Evolutionary conservation across 768 basidiomycete species (phyloP).

Genomic region (Russula dissimulans): DNA sequence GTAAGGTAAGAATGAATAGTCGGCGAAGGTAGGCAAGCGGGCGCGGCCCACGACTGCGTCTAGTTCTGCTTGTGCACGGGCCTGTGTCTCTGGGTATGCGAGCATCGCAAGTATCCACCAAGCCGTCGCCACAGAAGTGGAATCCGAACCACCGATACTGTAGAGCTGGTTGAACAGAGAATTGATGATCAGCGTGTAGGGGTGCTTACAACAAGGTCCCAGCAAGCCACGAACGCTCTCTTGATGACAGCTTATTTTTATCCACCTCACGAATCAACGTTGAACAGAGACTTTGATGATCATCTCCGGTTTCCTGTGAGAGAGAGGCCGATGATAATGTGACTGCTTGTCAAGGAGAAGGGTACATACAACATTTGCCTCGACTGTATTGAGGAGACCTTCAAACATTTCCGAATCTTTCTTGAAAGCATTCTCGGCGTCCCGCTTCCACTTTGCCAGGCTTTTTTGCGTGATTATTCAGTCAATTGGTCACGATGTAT

Average conservation of each 20-base stretch:
- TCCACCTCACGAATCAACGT: neutral
- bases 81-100: neutral
- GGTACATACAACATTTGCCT: neutral
- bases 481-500: neutral
- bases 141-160: neutral
- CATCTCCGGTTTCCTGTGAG: neutral
- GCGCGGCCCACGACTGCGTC: neutral
- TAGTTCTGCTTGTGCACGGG: neutral
- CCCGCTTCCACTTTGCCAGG: neutral
- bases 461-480: neutral
- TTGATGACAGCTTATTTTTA: neutral
- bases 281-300: neutral
- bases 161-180: too few relatives aligned
- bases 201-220: neutral
- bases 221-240: neutral
- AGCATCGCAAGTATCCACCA: neutral
- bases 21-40: neutral
- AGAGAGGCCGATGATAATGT: too few relatives aligned
- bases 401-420: neutral
- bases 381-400: neutral
- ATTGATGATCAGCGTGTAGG: too few relatives aligned
- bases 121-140: neutral
- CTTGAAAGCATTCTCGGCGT: neutral
- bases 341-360: too few relatives aligned
- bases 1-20: neutral